Base-by-base conservation (phyloP, 257 asterid species). In the Osmanthus fragrans region DNA sequence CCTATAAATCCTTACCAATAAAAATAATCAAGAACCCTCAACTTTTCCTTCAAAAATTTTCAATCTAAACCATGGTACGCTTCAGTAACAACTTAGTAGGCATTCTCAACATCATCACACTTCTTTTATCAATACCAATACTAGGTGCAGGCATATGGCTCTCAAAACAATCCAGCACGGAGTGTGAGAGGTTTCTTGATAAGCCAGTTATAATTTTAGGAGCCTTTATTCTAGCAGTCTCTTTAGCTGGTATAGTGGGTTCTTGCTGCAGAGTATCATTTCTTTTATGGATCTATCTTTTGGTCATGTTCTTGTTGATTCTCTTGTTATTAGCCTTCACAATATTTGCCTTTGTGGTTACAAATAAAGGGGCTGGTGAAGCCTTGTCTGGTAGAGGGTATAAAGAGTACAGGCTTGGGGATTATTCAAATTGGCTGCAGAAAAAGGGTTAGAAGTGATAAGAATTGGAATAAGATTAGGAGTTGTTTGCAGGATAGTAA, bases 341-440 rank as follows among this genome's bases (percentile, higher is more conserved):
- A 5, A 91, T 93, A 37, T 95, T 95, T 85, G 97, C 97, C 4
- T 92, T 95, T 51, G 97, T 93, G 23, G 99, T 95, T 5, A 95
- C 98, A 5, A 93, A 90, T 27, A 91, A 87, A 69, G 99, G 99
- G 4, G 97, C 96, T 25, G 98, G 99, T 1, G 85, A 91, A 70
- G 84, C 69, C 1, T 0, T 95, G 12, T 74, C 96, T 9, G 92
- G 69, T 0, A 90, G 40, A 74, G 99, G 97, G 34, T 93, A 93
- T 67, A 91, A 86, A 81, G 97, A 93, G 87, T 95, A 92, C 39
- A 82, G 88, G 85, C 88, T 95, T 54, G 96, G 96, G 23, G 92
- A 92, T 76, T 95, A 92, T 47, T 88, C 93, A 0, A 86, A 84
- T 67, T 95, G 99, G 99, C 67, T 95, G 89, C 99, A 91, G 91